Evolutionary conservation across 108 stramenopile genomes (phyloP).

Genomic region (Fragilariopsis cylindrus): DNA sequence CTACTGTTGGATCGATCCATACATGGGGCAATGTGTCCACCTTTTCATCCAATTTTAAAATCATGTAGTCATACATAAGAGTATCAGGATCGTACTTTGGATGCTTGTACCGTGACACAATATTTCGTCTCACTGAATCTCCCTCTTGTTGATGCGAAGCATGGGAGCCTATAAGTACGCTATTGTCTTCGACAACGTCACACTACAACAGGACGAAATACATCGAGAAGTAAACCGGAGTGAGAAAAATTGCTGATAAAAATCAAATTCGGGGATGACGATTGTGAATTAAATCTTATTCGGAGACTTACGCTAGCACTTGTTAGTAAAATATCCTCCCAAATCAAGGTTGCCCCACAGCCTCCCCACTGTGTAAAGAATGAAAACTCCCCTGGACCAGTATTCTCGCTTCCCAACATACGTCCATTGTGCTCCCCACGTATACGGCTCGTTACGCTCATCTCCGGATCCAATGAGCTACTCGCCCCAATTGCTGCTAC

Average conservation of each 20-base stretch:
- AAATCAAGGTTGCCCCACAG: conserved; percentile 42
- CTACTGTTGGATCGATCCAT: not conserved
- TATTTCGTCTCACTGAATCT: conserved; percentile 13
- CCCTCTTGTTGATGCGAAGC: not conserved
- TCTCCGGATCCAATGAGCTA: too few relatives aligned
- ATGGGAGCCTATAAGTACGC: conserved; percentile 17
- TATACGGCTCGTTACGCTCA: too few relatives aligned
- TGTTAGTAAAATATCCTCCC: conserved; percentile 31
- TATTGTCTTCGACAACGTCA: conserved; percentile 5
- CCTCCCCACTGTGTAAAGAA: conserved; percentile 43
- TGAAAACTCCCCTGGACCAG: conserved; percentile 24
- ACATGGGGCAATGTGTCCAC: conserved; percentile 17
- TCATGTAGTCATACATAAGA: conserved; percentile 30
- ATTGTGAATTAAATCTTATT: not conserved
- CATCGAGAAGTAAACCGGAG: not conserved
- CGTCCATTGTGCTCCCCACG: conserved; percentile 5
- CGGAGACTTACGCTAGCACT: conserved; percentile 9
- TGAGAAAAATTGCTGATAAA: not conserved
- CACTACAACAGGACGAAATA: conserved; percentile 2
- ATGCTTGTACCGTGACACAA: conserved; percentile 19
- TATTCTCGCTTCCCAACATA: conserved; percentile 1
- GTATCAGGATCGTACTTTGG: conserved; percentile 12
- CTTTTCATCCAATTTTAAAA: conserved; percentile 24
- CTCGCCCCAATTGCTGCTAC: too few relatives aligned
- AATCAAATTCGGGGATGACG: not conserved